A percentile compares a stretch with the other conserved stretches of the same genome.
phyloP scores from a whole-genome alignment of 805 yeast genomes.

The Starmerella bombi region DNA sequence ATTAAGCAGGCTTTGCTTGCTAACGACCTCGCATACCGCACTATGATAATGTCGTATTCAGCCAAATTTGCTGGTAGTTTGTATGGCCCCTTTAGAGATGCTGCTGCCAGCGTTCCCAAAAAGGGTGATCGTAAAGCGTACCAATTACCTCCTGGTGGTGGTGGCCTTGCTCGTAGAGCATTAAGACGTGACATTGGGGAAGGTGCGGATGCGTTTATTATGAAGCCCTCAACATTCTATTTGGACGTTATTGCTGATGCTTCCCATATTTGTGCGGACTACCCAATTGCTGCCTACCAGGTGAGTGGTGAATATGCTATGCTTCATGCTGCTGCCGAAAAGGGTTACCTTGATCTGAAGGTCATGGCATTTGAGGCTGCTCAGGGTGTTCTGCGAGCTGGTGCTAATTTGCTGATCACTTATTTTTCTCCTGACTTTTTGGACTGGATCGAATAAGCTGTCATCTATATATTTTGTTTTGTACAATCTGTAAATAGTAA shows the following conservation, averaged over 20 bases:
- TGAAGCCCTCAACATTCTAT: conserved; percentile 92
- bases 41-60: conserved; percentile 82
- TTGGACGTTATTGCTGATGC: conserved; percentile 87
- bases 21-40: conserved; percentile 71
- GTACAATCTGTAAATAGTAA: no score
- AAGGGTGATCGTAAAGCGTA: conserved; percentile 85
- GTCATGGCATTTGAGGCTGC: conserved; percentile 70
- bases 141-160: conserved; percentile 85
- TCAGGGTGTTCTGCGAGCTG: conserved; percentile 85
- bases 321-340: conserved; percentile 97
- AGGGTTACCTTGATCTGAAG: conserved; percentile 79
- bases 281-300: conserved; percentile 89
- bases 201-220: conserved; percentile 92
- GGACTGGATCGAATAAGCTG: conserved; percentile 46
- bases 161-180: conserved; percentile 90
- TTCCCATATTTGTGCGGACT: conserved; percentile 60
- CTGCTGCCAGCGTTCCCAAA: conserved; percentile 84
- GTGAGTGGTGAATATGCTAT: conserved; percentile 96
- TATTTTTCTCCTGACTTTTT: conserved; percentile 92
- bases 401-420: conserved; percentile 80
- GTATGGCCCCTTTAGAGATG: conserved; percentile 96
- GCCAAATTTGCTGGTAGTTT: conserved; percentile 86
- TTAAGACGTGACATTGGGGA: conserved; percentile 71
- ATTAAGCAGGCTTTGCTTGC: conserved; percentile 75
- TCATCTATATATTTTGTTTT: no score